These are phyloP conservation scores for Phytopythium boreale DNA, from an alignment of 352 stramenopile species.

Conservation along the genomic window DNA sequence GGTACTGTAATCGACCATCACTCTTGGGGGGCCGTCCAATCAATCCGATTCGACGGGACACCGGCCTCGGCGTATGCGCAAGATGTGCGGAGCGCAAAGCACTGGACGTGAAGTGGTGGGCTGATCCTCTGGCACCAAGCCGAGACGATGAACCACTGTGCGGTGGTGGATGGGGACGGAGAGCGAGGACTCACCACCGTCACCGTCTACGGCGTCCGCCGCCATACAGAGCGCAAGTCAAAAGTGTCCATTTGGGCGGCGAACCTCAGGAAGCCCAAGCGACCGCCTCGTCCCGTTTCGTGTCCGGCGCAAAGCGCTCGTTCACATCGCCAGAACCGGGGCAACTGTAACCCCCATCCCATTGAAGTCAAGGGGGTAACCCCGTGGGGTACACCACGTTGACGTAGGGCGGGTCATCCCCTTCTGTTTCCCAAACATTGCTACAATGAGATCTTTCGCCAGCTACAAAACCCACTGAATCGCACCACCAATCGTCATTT, in stretches of 20 bases:
- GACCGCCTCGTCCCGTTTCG: neutral
- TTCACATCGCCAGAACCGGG: neutral
- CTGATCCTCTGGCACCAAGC: neutral
- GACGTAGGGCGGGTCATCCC: neutral
- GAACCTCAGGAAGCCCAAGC: neutral
- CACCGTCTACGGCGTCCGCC: too few species aligned
- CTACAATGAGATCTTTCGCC: neutral
- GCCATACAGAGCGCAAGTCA: neutral
- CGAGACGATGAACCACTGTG: neutral
- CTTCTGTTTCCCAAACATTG: neutral
- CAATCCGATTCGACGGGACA: neutral
- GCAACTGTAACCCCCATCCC: neutral
- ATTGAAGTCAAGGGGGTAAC: slow-evolving; percentile 2
- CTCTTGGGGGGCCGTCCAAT: neutral
- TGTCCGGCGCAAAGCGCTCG: neutral
- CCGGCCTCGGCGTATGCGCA: neutral
- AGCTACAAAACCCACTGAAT: neutral
- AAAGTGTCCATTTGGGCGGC: neutral
- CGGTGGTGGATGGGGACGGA: neutral
- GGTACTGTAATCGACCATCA: neutral
- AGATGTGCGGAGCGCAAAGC: neutral
- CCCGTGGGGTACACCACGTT: neutral
- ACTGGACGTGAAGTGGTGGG: neutral
- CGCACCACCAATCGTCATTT: neutral
- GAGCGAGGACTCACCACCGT: neutral